These are phyloP conservation scores for Paralagenidium karlingii DNA, from an alignment of 352 stramenopile species.

Conservation along the genomic window DNA sequence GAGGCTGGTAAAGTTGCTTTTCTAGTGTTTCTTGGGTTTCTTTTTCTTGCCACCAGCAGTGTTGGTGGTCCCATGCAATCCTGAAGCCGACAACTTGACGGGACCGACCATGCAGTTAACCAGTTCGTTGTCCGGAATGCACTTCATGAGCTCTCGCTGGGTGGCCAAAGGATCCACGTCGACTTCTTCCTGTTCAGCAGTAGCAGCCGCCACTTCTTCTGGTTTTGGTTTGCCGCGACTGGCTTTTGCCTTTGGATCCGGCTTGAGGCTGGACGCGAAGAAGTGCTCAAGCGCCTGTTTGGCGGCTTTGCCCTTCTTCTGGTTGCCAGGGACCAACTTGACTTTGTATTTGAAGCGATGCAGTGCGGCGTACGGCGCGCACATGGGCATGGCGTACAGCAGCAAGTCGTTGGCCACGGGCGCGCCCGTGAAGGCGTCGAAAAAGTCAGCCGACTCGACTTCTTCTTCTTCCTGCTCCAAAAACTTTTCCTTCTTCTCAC, in stretches of 20 bases:
- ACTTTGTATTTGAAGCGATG: slow-evolving; percentile 88
- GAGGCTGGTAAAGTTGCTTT: too few relatives aligned
- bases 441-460: slow-evolving; percentile 59
- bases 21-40: too few relatives aligned
- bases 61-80: too few relatives aligned
- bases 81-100: slow-evolving; percentile 79
- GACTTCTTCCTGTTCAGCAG: slow-evolving; percentile 8
- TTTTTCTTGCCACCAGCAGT: too few relatives aligned
- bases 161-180: slow-evolving; percentile 49
- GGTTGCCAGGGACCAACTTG: slow-evolving; percentile 79
- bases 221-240: neutral
- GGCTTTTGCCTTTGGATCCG: slow-evolving; percentile 17
- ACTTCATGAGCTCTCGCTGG: slow-evolving; percentile 85
- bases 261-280: slow-evolving; percentile 48
- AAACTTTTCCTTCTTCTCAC: slow-evolving; percentile 74
- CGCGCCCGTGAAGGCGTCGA: slow-evolving; percentile 73
- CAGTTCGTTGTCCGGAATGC: slow-evolving; percentile 79
- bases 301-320: slow-evolving; percentile 87
- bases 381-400: slow-evolving; percentile 85
- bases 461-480: slow-evolving; percentile 79
- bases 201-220: neutral
- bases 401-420: slow-evolving; percentile 75
- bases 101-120: slow-evolving; percentile 85
- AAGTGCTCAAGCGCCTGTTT: slow-evolving; percentile 84
- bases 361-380: slow-evolving; percentile 78